A percentile compares a stretch with the other conserved stretches of the same genome.
Conservation (phyloP, 441 rosid species). For the Adansonia gregorii region DNA sequence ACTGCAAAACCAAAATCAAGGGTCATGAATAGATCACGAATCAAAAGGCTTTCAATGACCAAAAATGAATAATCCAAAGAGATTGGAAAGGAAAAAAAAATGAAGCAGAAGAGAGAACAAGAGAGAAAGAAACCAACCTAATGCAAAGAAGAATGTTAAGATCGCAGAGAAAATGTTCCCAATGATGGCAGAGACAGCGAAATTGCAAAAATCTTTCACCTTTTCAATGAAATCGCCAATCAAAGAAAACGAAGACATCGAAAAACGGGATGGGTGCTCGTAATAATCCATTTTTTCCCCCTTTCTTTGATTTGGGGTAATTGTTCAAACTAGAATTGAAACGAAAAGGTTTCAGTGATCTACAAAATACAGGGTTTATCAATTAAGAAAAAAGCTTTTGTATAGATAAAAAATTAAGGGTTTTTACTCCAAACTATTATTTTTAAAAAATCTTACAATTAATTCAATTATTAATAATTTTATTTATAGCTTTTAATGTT, state of each 20-base stretch:
- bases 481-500: too few species aligned
- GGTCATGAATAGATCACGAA: conserved; percentile 15
- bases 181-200: conserved; percentile 72
- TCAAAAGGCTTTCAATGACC: conserved; percentile 20
- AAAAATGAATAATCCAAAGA: background rate
- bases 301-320: background rate
- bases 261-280: conserved; percentile 58
- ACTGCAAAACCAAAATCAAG: conserved; percentile 22
- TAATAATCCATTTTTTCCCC: conserved; percentile 48
- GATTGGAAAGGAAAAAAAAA: background rate
- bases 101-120: background rate
- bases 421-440: background rate
- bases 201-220: conserved; percentile 59
- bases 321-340: background rate
- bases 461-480: background rate
- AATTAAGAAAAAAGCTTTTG: background rate
- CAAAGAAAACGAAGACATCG: conserved; percentile 43
- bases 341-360: conserved; percentile 25
- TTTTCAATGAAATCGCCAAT: conserved; percentile 60
- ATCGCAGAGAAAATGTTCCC: conserved; percentile 93
- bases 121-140: conserved; percentile 53
- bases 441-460: background rate
- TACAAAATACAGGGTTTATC: conserved; percentile 35
- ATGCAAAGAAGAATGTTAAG: conserved; percentile 93
- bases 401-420: conserved; percentile 8